phyloP scores from a whole-genome alignment of 1,139 yeast species.

The Magnusiomyces suaveolens region DNA sequence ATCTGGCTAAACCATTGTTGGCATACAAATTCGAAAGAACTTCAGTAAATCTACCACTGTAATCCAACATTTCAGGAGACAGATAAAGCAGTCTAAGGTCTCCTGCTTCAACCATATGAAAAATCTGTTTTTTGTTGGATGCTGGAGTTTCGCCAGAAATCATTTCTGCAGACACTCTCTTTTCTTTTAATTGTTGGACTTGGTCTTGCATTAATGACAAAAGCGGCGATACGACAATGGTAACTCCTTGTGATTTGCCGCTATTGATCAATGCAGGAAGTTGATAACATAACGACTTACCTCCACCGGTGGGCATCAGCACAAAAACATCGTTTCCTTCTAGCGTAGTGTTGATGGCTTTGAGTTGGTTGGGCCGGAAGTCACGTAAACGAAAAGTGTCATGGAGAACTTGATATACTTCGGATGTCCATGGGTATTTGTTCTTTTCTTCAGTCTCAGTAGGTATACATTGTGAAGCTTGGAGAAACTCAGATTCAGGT shows the following conservation, averaged over 20 bases:
- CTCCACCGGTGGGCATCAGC: constrained; percentile 98
- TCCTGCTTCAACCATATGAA: constrained; percentile 56
- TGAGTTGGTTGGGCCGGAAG: constrained; percentile 77
- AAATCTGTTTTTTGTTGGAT: constrained; percentile 45
- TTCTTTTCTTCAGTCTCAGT: constrained; percentile 4
- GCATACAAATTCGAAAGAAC: constrained; percentile 24
- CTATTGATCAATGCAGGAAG: constrained; percentile 72
- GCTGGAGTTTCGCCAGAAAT: constrained; percentile 39
- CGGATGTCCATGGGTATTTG: constrained; percentile 52
- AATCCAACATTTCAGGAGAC: constrained; percentile 92
- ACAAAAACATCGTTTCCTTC: constrained; percentile 84
- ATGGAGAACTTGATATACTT: constrained; percentile 49
- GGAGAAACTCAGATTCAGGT: neutral
- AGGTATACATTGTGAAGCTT: neutral
- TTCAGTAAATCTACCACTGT: constrained; percentile 37
- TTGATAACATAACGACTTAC: constrained; percentile 92
- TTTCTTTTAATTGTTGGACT: constrained; percentile 63
- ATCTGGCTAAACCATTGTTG: constrained; percentile 58
- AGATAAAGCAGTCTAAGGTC: constrained; percentile 65
- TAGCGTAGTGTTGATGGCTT: constrained; percentile 76
- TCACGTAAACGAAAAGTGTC: constrained; percentile 52
- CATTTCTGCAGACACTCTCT: constrained; percentile 61
- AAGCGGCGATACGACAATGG: constrained; percentile 88
- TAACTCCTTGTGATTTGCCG: constrained; percentile 72
- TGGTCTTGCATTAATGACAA: constrained; percentile 98